A percentile compares a stretch with the other conserved stretches of the same genome.
phyloP scores from a whole-genome alignment of 345 rosid species.

The Eutrema japonicum region DNA sequence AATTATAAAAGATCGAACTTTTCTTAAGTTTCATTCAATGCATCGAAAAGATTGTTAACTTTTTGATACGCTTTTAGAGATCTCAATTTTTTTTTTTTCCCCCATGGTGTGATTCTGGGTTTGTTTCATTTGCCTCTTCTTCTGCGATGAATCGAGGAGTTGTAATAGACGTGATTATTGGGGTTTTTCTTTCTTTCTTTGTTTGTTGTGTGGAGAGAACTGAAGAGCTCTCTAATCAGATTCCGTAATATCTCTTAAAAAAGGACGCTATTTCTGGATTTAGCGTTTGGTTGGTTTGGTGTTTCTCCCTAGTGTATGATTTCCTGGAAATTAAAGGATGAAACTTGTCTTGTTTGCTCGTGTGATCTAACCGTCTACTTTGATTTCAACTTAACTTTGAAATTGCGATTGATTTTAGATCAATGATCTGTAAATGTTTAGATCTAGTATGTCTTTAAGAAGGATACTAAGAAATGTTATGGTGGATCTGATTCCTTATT shows the following conservation, averaged over 20 bases:
- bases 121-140: neutral
- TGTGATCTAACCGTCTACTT: neutral
- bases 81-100: neutral
- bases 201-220: neutral
- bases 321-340: neutral
- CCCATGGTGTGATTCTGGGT: neutral
- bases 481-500: slow-evolving; percentile 20
- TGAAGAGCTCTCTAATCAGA: slow-evolving; percentile 18
- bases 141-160: slow-evolving; percentile 24
- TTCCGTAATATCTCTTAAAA: neutral
- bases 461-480: neutral
- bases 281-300: slow-evolving; percentile 18
- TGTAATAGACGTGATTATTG: neutral
- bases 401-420: slow-evolving; percentile 2
- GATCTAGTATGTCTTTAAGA: neutral
- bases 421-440: slow-evolving; percentile 1
- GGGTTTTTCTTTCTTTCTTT: neutral
- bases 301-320: neutral
- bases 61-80: slow-evolving; percentile 12
- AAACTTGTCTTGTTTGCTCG: slow-evolving; percentile 11
- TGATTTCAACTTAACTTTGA: neutral
- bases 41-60: slow-evolving; percentile 24
- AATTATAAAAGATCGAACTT: neutral
- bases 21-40: slow-evolving; percentile 15
- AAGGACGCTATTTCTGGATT: neutral